Evolutionary conservation across 2,329 filamentous ascomycete genomes (phyloP).

Genomic region (Pseudocercospora fijiensis): DNA sequence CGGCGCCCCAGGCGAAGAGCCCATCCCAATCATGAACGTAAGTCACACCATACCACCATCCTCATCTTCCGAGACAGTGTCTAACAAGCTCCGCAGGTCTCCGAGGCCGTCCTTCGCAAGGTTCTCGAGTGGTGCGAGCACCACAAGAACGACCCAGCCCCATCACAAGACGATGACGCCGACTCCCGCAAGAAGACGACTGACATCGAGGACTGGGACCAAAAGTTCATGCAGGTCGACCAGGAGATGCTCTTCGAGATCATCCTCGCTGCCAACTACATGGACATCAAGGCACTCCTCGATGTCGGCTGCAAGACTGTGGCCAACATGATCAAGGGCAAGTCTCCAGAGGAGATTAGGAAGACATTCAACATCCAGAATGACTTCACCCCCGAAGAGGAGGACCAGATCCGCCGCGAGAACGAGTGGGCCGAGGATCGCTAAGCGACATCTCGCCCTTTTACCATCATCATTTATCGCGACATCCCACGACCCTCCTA

Average conservation of each 20-base stretch:
- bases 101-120: constrained; percentile 89
- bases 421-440: constrained; percentile 52
- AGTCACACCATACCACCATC: constrained; percentile 24
- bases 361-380: constrained; percentile 99
- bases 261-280: constrained; percentile 95
- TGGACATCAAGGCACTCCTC: constrained; percentile 96
- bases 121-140: constrained; percentile 98
- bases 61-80: constrained; percentile 29
- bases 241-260: constrained; percentile 99
- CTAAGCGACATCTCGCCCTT: constrained; percentile 23
- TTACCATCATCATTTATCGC: neutral
- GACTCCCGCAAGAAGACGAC: constrained; percentile 97
- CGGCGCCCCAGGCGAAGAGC: constrained; percentile 61
- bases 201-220: constrained; percentile 99
- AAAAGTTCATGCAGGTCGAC: constrained; percentile 99
- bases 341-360: constrained; percentile 97
- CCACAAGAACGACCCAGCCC: constrained; percentile 85
- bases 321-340: constrained; percentile 99
- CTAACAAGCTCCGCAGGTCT: constrained; percentile 56
- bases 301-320: constrained; percentile 99
- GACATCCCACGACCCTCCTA: neutral
- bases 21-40: constrained; percentile 82
- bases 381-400: constrained; percentile 97
- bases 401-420: constrained; percentile 76
- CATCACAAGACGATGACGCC: constrained; percentile 80